These are phyloP conservation scores for Sequoiadendron giganteum DNA, from an alignment of 75 land plant species.

Conservation along the genomic window DNA sequence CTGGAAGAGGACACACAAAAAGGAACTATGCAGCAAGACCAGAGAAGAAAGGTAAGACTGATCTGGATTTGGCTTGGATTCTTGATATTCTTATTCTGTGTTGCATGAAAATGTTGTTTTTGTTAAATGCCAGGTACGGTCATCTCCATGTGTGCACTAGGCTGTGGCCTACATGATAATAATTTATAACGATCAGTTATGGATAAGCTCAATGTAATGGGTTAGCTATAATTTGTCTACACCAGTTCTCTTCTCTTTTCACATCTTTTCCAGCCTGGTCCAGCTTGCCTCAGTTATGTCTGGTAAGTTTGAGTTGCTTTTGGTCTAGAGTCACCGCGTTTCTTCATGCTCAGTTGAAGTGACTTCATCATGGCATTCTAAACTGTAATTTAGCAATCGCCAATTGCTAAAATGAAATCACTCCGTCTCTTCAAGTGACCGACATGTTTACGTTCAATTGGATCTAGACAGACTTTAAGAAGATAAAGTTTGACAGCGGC, in stretches of 20 bases:
- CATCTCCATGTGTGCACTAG: not conserved
- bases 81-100: not conserved
- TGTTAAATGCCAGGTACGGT: not conserved
- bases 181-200: not conserved
- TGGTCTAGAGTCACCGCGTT: not conserved
- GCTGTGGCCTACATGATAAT: not conserved
- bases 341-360: not conserved
- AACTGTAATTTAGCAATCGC: not conserved
- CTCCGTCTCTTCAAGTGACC: not conserved
- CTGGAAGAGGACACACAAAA: not conserved
- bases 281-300: not conserved
- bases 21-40: conserved; percentile 41
- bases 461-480: not conserved
- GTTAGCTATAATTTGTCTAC: not conserved
- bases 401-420: too few species aligned
- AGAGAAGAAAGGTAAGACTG: conserved; percentile 36
- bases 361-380: not conserved
- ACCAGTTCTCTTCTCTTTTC: not conserved
- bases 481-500: not conserved
- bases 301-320: not conserved
- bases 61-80: not conserved
- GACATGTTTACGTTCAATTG: not conserved
- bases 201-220: not conserved
- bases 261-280: not conserved
- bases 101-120: not conserved